phyloP scores from a whole-genome alignment of 805 yeast species.

The Starmerella powellii region DNA sequence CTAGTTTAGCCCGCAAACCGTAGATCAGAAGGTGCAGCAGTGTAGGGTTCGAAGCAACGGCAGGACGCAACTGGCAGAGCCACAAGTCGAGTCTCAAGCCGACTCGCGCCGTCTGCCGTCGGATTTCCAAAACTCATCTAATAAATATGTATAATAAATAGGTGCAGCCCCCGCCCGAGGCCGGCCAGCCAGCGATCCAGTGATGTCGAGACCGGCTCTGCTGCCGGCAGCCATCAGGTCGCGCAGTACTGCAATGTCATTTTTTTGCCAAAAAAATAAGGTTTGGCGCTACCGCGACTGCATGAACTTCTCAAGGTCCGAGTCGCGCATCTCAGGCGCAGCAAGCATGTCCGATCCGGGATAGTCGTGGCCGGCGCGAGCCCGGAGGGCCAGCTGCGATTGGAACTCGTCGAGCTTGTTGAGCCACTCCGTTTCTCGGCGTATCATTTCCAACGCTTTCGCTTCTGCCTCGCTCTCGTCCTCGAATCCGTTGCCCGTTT shows the following conservation, averaged over 20 bases:
- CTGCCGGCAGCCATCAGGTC: too few relatives aligned
- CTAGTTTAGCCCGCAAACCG: too few relatives aligned
- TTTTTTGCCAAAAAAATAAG: too few relatives aligned
- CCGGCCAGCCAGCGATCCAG: too few relatives aligned
- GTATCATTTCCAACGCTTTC: neutral
- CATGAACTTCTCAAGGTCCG: constrained; percentile 2
- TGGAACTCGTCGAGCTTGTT: constrained; percentile 2
- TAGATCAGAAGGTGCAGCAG: neutral
- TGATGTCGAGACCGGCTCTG: too few relatives aligned
- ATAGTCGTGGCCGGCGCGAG: neutral
- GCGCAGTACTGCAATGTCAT: too few relatives aligned
- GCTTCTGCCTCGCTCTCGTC: constrained; percentile 1
- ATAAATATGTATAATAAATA: neutral
- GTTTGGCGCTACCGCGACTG: neutral
- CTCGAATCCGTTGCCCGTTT: neutral
- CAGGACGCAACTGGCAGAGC: too few relatives aligned
- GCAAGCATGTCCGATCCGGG: neutral
- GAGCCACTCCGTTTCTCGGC: constrained; percentile 3
- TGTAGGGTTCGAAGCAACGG: too few relatives aligned
- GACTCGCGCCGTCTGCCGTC: too few relatives aligned
- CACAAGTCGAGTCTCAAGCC: too few relatives aligned
- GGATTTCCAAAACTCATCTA: too few relatives aligned
- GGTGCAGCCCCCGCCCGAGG: neutral
- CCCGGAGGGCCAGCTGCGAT: neutral
- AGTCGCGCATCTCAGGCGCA: neutral